Percentiles rank a stretch among this genome's conserved stretches.
Evolutionary conservation across 306 rosid genomes (phyloP).

Genomic region (Vigna angularis): DNA sequence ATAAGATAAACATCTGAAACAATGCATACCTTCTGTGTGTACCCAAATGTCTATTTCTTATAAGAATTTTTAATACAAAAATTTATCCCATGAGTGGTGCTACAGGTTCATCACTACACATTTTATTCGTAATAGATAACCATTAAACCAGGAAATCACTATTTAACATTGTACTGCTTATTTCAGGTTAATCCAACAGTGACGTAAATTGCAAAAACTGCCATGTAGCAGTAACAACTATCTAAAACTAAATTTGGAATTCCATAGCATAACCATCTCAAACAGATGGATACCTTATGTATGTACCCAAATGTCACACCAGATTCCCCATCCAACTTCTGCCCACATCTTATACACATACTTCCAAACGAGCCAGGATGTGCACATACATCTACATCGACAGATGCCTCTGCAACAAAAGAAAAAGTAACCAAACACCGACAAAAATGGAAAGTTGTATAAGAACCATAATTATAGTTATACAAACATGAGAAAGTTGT

Average conservation of each 20-base stretch:
- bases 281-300: slow-evolving; percentile 67
- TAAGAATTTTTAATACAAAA: background rate
- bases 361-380: slow-evolving; percentile 88
- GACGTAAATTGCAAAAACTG: background rate
- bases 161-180: slow-evolving; percentile 1
- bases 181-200: slow-evolving; percentile 22
- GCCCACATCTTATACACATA: slow-evolving; percentile 80
- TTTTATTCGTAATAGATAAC: slow-evolving; percentile 11
- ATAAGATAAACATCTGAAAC: slow-evolving; percentile 38
- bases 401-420: slow-evolving; percentile 57
- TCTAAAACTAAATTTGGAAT: slow-evolving; percentile 32
- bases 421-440: slow-evolving; percentile 12
- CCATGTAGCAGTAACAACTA: slow-evolving; percentile 7
- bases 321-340: slow-evolving; percentile 68
- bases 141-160: slow-evolving; percentile 23
- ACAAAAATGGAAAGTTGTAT: slow-evolving; percentile 7
- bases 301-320: slow-evolving; percentile 86
- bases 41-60: slow-evolving; percentile 58
- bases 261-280: slow-evolving; percentile 36
- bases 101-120: slow-evolving; percentile 18
- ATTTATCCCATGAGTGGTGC: background rate
- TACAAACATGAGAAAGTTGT: slow-evolving; percentile 33
- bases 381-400: slow-evolving; percentile 53
- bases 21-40: slow-evolving; percentile 76
- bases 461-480: slow-evolving; percentile 15